Conservation (phyloP, 2,329 filamentous ascomycete genomes). For the Pseudofabraea citricarpa region DNA sequence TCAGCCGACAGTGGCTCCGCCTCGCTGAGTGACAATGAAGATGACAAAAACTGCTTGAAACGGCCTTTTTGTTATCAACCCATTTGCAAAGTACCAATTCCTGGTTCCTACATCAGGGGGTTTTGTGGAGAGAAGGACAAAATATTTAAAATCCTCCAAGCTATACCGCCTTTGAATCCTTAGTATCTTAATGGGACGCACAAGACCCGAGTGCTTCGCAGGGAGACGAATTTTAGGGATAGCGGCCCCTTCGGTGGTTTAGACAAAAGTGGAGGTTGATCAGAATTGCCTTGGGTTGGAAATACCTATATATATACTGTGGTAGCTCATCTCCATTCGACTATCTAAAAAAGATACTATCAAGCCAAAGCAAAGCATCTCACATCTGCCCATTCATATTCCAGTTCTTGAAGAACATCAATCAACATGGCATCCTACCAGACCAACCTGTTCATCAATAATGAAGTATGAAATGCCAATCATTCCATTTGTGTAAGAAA, state of each 20-base stretch:
- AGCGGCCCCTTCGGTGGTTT: too few relatives aligned
- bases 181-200: too few relatives aligned
- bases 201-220: too few relatives aligned
- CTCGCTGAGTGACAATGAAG: too few relatives aligned
- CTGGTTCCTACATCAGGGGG: too few relatives aligned
- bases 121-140: too few relatives aligned
- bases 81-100: background rate
- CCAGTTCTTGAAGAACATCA: background rate
- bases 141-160: too few relatives aligned
- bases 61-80: too few relatives aligned
- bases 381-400: background rate
- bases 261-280: background rate
- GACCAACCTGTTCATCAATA: slow-evolving; percentile 42
- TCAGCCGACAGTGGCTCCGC: too few relatives aligned
- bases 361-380: background rate
- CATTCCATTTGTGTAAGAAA: slow-evolving; percentile 27
- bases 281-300: background rate
- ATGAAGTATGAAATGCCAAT: slow-evolving; percentile 32
- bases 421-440: background rate
- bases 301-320: background rate
- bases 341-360: background rate
- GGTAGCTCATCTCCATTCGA: background rate
- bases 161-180: too few relatives aligned
- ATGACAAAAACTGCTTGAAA: too few relatives aligned
- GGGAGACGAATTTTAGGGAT: too few relatives aligned